Percentiles rank a stretch among this genome's conserved stretches.
Evolutionary conservation across 2,329 filamentous ascomycete genomes (phyloP).

Genomic region (Diplodia scrobiculata): DNA sequence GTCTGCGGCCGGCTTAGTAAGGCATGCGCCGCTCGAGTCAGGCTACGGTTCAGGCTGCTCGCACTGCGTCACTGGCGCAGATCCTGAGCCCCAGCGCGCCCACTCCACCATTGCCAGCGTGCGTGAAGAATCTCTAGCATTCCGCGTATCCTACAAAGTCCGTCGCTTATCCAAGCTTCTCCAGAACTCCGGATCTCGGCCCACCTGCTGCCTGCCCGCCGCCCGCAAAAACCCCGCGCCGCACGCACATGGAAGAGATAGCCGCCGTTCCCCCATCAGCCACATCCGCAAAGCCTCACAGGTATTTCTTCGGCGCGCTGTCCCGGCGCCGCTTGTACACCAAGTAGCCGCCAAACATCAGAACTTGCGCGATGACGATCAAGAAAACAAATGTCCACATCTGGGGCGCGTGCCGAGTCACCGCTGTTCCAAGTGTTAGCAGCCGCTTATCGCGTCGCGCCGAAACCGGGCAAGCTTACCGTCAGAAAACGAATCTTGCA

Average conservation of each 20-base stretch:
- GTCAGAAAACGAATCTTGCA: slow-evolving; percentile 43
- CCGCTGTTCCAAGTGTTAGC: slow-evolving; percentile 45
- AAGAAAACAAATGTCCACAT: slow-evolving; percentile 68
- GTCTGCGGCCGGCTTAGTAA: slow-evolving; percentile 2
- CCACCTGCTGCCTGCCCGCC: background rate
- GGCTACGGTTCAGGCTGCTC: slow-evolving; percentile 4
- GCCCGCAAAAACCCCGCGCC: background rate
- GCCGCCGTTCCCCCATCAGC: slow-evolving; percentile 4
- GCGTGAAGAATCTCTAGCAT: slow-evolving; percentile 13
- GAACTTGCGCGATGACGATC: slow-evolving; percentile 72
- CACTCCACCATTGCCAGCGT: background rate
- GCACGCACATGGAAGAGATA: slow-evolving; percentile 1
- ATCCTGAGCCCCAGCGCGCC: background rate
- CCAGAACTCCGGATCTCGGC: background rate
- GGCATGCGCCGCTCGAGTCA: slow-evolving; percentile 10
- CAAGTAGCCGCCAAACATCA: slow-evolving; percentile 69
- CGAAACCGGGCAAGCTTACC: slow-evolving; percentile 48
- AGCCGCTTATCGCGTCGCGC: slow-evolving; percentile 49
- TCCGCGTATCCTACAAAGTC: slow-evolving; percentile 11
- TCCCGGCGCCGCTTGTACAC: slow-evolving; percentile 78
- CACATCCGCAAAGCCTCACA: slow-evolving; percentile 51
- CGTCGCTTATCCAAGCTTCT: background rate
- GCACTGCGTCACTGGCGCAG: slow-evolving; percentile 21
- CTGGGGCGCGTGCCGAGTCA: slow-evolving; percentile 57
- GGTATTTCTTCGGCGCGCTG: slow-evolving; percentile 85